A percentile compares a stretch with the other conserved stretches of the same genome.
Evolutionary conservation across 768 basidiomycete genomes (phyloP).

Genomic region (Boletus rubropictus): DNA sequence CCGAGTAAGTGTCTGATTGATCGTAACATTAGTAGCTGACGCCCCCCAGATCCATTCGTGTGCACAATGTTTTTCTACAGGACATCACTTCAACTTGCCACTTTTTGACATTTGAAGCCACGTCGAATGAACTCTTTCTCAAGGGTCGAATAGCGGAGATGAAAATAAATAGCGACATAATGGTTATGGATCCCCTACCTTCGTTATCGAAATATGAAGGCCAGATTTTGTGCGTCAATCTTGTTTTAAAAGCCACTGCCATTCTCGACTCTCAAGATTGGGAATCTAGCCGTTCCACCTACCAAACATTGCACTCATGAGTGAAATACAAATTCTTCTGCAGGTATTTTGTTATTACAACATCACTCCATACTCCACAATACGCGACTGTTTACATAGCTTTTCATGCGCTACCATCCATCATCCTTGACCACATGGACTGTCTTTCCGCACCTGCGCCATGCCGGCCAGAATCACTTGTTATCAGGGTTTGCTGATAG

Average conservation of each 20-base stretch:
- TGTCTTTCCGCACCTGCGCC: not conserved
- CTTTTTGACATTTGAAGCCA: slow-evolving; percentile 17
- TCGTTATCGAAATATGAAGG: slow-evolving; percentile 1
- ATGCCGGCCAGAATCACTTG: slow-evolving; percentile 14
- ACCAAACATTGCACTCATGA: slow-evolving; percentile 1
- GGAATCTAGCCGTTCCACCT: slow-evolving; percentile 5
- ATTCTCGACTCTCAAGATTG: slow-evolving; percentile 13
- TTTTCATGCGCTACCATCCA: slow-evolving; percentile 14
- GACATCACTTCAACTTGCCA: not conserved
- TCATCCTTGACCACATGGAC: slow-evolving; percentile 5
- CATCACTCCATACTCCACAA: not conserved
- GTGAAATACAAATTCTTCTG: slow-evolving; percentile 11
- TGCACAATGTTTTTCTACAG: slow-evolving; percentile 20
- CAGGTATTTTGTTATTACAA: slow-evolving; percentile 5
- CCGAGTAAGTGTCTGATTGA: slow-evolving; percentile 14
- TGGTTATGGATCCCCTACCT: slow-evolving; percentile 9
- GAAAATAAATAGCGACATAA: slow-evolving; percentile 20
- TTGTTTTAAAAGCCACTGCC: slow-evolving; percentile 9
- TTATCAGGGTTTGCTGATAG: slow-evolving; percentile 5
- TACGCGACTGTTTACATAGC: slow-evolving; percentile 4
- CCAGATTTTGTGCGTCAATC: slow-evolving; percentile 19
- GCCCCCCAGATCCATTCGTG: slow-evolving; percentile 17
- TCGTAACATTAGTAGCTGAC: not conserved
- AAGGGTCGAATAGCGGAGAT: slow-evolving; percentile 18
- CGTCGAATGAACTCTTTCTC: slow-evolving; percentile 7